phyloP scores from a whole-genome alignment of 2,329 filamentous ascomycete species.

The Nemania serpens region DNA sequence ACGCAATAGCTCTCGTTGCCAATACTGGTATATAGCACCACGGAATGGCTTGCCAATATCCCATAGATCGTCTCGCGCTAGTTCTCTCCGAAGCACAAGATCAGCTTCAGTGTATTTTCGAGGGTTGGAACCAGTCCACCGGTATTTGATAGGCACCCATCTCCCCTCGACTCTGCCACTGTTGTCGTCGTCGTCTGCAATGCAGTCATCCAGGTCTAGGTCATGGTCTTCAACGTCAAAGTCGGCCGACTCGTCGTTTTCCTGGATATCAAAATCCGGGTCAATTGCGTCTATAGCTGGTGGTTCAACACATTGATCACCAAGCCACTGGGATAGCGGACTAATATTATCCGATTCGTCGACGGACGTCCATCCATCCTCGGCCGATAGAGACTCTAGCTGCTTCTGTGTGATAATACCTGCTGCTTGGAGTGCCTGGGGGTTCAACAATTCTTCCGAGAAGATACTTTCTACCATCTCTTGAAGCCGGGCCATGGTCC shows the following conservation, averaged over 20 bases:
- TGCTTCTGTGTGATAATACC: slow-evolving; percentile 68
- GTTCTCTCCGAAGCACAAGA: slow-evolving; percentile 43
- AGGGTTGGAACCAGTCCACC: slow-evolving; percentile 44
- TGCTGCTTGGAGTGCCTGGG: slow-evolving; percentile 56
- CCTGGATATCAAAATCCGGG: slow-evolving; percentile 36
- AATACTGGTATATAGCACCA: slow-evolving; percentile 67
- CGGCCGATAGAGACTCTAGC: slow-evolving; percentile 61
- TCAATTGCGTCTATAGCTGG: slow-evolving; percentile 28
- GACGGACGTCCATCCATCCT: slow-evolving; percentile 41
- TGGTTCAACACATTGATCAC: slow-evolving; percentile 50
- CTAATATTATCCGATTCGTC: slow-evolving; percentile 31
- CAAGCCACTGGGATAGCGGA: slow-evolving; percentile 64
- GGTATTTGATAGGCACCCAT: slow-evolving; percentile 49
- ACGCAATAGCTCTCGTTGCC: slow-evolving; percentile 61
- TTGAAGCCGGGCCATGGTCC: slow-evolving; percentile 45
- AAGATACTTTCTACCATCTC: slow-evolving; percentile 48
- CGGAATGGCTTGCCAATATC: slow-evolving; percentile 60
- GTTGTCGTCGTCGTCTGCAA: slow-evolving; percentile 44
- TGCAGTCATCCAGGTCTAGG: slow-evolving; percentile 43
- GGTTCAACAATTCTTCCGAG: slow-evolving; percentile 53
- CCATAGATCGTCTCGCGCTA: slow-evolving; percentile 60
- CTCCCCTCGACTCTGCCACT: slow-evolving; percentile 50
- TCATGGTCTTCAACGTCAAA: slow-evolving; percentile 59
- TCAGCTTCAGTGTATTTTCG: slow-evolving; percentile 30
- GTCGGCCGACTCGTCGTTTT: slow-evolving; percentile 60